Base-by-base conservation (phyloP, 2,329 filamentous ascomycete genomes). In the Graphiopsis chlorocephala region DNA sequence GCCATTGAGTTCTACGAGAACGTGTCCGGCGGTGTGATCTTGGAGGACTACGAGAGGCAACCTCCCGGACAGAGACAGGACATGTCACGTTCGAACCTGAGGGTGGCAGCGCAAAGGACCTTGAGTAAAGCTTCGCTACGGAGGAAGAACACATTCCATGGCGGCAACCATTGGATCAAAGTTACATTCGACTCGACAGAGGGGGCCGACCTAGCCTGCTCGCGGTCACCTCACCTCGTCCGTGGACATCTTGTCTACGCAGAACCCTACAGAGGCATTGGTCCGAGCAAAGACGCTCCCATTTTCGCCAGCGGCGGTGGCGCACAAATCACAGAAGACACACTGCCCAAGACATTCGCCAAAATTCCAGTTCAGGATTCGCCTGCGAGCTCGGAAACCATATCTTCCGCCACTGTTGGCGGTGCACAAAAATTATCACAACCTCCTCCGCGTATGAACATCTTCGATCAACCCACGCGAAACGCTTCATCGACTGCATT, bases 21-120 rank as follows among this genome's bases (percentile, higher is more conserved):
- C 66, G 88, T 96, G 48, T 94, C 91, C 7, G 78, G 80, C 33
- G 93, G 93, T 28, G 81, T 87, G 68, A 92, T 97, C 75, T 93
- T 93, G 78, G 94, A 98, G 79, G 93, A 97, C 78, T 98, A 98
- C 78, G 88, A 93, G 10, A 88, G 94, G 67, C 88, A 91, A 68
- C 90, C 94, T n/a, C 90, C 91, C 2, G 83, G 87, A 64, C 84
- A 88, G 67, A 85, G 90, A 65, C 61, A 60, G 1, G 90, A 91
- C 67, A 85, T 90, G 68, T 89, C 92, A 71, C 86, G 90, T 59
- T 88, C 90, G 11, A 85, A 89, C 68, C 88, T 92, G 71, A 86
- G 90, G 60, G 87, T 89, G 12, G 85, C 90, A 10, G 88, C 89
- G 56, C 86, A 88, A 65, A 84, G 86, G 60, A 85, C 85, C 11